These are phyloP conservation scores for Pseudodiploospora longispora DNA, from an alignment of 2,329 filamentous ascomycete genomes.

Conservation along the genomic window DNA sequence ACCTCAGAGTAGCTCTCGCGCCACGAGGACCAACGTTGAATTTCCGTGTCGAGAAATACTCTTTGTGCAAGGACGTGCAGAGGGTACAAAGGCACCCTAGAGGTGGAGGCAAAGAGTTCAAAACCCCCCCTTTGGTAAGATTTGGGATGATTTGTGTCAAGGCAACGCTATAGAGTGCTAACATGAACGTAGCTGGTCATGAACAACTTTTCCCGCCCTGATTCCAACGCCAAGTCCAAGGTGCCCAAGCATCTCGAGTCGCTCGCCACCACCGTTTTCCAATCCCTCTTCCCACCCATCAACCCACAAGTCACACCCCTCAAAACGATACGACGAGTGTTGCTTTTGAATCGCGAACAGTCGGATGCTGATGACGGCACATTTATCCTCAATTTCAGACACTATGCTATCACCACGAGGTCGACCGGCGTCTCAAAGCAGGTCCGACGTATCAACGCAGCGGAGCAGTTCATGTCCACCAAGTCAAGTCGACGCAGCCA, in stretches of 20 bases:
- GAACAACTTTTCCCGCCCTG: slow-evolving; percentile 84
- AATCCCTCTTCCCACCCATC: slow-evolving; percentile 92
- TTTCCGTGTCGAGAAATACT: slow-evolving; percentile 92
- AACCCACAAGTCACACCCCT: slow-evolving; percentile 85
- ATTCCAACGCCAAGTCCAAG: slow-evolving; percentile 51
- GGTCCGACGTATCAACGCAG: slow-evolving; percentile 74
- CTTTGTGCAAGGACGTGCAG: slow-evolving; percentile 82
- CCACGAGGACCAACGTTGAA: slow-evolving; percentile 88
- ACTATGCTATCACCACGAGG: slow-evolving; percentile 92
- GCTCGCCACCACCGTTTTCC: slow-evolving; percentile 87
- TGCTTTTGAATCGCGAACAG: slow-evolving; percentile 79
- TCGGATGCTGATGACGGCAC: slow-evolving; percentile 52
- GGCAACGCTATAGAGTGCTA: slow-evolving; percentile 13
- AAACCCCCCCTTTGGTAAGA: slow-evolving; percentile 69
- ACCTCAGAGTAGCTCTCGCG: slow-evolving; percentile 77
- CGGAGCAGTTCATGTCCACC: slow-evolving; percentile 64
- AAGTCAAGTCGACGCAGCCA: slow-evolving; percentile 55
- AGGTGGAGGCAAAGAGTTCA: slow-evolving; percentile 76
- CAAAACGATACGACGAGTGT: slow-evolving; percentile 82
- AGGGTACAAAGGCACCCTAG: slow-evolving; percentile 76
- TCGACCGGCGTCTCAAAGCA: slow-evolving; percentile 76
- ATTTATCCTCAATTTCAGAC: slow-evolving; percentile 79
- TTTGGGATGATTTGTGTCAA: not conserved
- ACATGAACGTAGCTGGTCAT: slow-evolving; percentile 64
- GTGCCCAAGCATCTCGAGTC: slow-evolving; percentile 93